Conservation (phyloP, 2,329 filamentous ascomycete genomes). For the Epichloe gansuensis region DNA sequence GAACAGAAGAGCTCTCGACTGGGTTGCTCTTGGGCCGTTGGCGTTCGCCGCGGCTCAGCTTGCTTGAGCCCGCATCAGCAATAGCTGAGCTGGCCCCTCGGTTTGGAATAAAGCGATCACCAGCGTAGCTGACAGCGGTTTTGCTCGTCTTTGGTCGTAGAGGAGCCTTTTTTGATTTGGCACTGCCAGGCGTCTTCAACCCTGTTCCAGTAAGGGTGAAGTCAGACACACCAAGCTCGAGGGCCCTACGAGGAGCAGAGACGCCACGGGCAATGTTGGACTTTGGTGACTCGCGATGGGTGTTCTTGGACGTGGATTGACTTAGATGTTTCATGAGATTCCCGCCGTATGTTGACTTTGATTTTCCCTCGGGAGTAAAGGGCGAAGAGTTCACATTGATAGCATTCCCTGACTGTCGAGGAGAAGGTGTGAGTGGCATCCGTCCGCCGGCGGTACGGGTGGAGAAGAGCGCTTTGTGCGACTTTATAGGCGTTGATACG, state of each 20-base stretch:
- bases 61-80: constrained; percentile 65
- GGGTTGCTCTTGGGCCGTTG: constrained; percentile 60
- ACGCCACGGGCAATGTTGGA: constrained; percentile 77
- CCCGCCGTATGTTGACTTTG: constrained; percentile 67
- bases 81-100: constrained; percentile 81
- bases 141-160: constrained; percentile 51
- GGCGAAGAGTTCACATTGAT: constrained; percentile 55
- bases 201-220: constrained; percentile 83
- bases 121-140: constrained; percentile 67
- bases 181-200: constrained; percentile 44
- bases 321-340: constrained; percentile 71
- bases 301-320: constrained; percentile 50
- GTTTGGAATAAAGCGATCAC: constrained; percentile 94
- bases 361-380: constrained; percentile 57
- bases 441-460: constrained; percentile 87
- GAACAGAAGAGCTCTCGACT: constrained; percentile 58
- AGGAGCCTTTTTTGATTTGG: constrained; percentile 45
- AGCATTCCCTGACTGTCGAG: constrained; percentile 50
- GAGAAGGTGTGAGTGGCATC: constrained; percentile 88
- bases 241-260: constrained; percentile 63
- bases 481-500: constrained; percentile 88
- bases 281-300: constrained; percentile 80
- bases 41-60: constrained; percentile 61
- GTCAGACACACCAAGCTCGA: constrained; percentile 87
- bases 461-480: constrained; percentile 84